Percentiles rank a stretch among this genome's conserved stretches.
Evolutionary conservation across 345 rosid species (phyloP).

Genomic region (Eucalyptus marginata): DNA sequence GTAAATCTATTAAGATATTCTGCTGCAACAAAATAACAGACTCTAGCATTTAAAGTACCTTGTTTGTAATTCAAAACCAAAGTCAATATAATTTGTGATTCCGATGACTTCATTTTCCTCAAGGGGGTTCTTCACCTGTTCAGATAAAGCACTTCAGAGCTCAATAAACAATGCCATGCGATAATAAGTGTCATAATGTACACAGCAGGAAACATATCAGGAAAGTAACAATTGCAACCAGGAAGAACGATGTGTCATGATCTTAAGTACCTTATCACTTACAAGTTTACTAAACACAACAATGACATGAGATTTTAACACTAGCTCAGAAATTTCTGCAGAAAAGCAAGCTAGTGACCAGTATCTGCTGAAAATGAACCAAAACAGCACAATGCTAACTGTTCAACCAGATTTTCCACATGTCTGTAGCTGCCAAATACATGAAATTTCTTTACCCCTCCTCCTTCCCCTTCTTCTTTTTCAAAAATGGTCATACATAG

Average conservation of each 20-base stretch:
- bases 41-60: constrained; percentile 32
- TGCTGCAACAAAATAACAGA: not conserved
- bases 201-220: not conserved
- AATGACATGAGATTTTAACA: not conserved
- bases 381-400: not conserved
- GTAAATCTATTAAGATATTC: not conserved
- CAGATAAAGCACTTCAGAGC: not conserved
- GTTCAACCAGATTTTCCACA: not conserved
- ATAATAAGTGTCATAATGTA: not conserved
- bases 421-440: not conserved
- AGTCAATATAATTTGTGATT: constrained; percentile 89
- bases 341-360: not conserved
- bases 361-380: not conserved
- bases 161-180: not conserved
- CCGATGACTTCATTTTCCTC: constrained; percentile 76
- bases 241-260: not conserved
- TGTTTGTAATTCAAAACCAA: constrained; percentile 78
- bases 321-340: not conserved
- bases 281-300: not conserved
- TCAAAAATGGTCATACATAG: not conserved
- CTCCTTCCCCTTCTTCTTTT: not conserved
- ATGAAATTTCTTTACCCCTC: not conserved
- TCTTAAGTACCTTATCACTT: not conserved
- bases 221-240: not conserved
- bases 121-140: constrained; percentile 82